phyloP scores from a whole-genome alignment of 352 stramenopile genomes.

The Thalassiosira oceanica region DNA sequence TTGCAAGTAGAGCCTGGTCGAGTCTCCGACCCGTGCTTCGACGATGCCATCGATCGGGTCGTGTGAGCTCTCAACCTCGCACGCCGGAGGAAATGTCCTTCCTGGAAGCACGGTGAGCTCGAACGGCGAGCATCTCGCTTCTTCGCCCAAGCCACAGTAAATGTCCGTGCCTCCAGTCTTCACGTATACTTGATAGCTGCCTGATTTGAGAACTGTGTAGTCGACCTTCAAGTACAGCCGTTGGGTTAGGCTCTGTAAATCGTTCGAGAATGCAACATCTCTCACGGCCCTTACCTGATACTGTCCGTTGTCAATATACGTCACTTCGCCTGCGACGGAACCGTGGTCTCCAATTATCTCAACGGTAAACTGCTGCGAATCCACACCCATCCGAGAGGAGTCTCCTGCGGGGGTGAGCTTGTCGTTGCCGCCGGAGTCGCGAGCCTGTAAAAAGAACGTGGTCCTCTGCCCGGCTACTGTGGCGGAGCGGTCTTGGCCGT shows the following conservation, averaged over 20 bases:
- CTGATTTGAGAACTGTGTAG: slow-evolving; percentile 86
- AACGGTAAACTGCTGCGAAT: slow-evolving; percentile 62
- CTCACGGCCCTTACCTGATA: too few relatives aligned
- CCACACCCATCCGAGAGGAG: slow-evolving; percentile 66
- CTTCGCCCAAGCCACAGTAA: slow-evolving; percentile 89
- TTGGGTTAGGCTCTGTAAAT: too few relatives aligned
- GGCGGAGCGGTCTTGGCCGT: slow-evolving; percentile 24
- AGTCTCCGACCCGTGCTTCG: slow-evolving; percentile 89
- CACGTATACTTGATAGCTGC: slow-evolving; percentile 88
- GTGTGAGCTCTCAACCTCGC: slow-evolving; percentile 83
- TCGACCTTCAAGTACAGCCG: too few relatives aligned
- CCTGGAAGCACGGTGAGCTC: slow-evolving; percentile 85
- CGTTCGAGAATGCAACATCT: too few relatives aligned
- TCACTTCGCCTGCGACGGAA: slow-evolving; percentile 52
- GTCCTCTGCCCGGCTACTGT: slow-evolving; percentile 87
- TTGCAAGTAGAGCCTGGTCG: slow-evolving; percentile 92
- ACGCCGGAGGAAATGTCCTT: slow-evolving; percentile 86
- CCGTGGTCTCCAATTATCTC: slow-evolving; percentile 50
- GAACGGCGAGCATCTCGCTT: slow-evolving; percentile 94
- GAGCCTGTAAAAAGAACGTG: slow-evolving; percentile 91
- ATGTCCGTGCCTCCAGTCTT: slow-evolving; percentile 91
- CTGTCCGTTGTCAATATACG: slow-evolving; percentile 88
- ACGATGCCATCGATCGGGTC: slow-evolving; percentile 85
- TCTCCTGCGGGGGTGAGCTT: slow-evolving; percentile 83
- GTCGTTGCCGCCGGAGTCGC: slow-evolving; percentile 90